Base-by-base conservation (phyloP, 2,329 filamentous ascomycete species). In the Furcasterigmium sp. region DNA sequence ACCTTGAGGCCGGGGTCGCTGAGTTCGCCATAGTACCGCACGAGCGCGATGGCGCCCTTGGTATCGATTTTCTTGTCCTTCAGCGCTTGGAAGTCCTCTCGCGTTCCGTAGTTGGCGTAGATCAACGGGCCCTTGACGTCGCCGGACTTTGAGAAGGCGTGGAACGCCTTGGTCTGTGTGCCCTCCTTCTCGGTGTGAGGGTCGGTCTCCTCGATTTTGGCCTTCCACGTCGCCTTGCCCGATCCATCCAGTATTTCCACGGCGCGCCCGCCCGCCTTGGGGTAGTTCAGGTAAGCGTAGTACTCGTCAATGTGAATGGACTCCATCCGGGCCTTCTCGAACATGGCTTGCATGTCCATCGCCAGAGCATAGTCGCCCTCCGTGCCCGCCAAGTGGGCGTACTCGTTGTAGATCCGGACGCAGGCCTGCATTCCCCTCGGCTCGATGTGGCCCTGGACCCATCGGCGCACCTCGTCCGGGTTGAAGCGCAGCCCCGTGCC, bases 251-350 rank as follows among this genome's bases (percentile, higher is more conserved):
- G 70, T 40, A 98, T 87, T 48, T 91, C 82, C 30, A 98, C 84
- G 45, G 82, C 78, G 39, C 93, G 77, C 11, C 91, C 93, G 47
- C 80, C 84, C 21, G 76, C 68, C 50, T 75, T 85, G 0, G 93
- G 90, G 60, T 95, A 98, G 63, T 97, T 97, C 56, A 97, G 70
- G 60, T 96, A 97, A 14, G 94, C 91, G 54, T 85, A 76, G 62
- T 87, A 95, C 58, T 89, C 80, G 55, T 95, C 85, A 56, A 89
- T 74, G 39, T 72, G 68, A 20, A 95, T 82, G 45, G 84, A 73
- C 53, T 95, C 90, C 57, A 98, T 73, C 4, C 80, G 78, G 37
- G 84, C 82, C 40, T 75, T 75, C 51, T 70, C 68, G 63, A 96
- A 95, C 61, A 85, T 78, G 55, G 81, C 82, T 62, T 91, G 78